Percentiles rank a stretch among this genome's conserved stretches.
phyloP scores from a whole-genome alignment of 23 red algal genomes.

The Chondrus crispus region DNA sequence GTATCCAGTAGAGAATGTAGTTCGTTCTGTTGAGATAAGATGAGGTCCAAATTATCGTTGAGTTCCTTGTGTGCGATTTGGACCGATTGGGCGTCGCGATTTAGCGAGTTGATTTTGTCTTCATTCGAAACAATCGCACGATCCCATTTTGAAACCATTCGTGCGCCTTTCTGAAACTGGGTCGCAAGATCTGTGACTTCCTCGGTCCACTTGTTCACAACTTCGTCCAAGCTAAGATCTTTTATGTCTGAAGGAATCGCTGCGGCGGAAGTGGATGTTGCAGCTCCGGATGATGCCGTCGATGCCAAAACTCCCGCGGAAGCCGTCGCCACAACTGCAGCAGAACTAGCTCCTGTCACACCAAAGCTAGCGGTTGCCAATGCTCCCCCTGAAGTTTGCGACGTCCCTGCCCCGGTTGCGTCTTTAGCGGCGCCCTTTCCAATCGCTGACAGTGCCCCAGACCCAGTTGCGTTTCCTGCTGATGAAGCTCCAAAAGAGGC shows the following conservation, averaged over 20 bases:
- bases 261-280: neutral
- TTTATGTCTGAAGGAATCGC: constrained; percentile 74
- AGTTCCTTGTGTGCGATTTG: constrained; percentile 62
- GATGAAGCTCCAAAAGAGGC: too few species aligned
- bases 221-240: constrained; percentile 73
- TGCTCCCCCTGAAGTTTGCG: neutral
- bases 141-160: constrained; percentile 78
- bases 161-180: constrained; percentile 63
- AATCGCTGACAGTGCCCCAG: too few species aligned
- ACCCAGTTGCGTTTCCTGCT: too few species aligned
- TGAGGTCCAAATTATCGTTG: constrained; percentile 66
- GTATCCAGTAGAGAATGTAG: constrained; percentile 64
- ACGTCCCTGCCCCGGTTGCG: neutral
- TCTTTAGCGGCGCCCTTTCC: too few species aligned
- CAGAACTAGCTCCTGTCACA: neutral
- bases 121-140: constrained; percentile 72
- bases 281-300: neutral
- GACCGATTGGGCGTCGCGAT: constrained; percentile 41
- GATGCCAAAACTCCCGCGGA: neutral
- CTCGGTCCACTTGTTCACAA: constrained; percentile 88
- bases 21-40: constrained; percentile 78
- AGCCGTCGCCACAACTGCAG: neutral
- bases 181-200: constrained; percentile 63
- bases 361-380: neutral
- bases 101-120: constrained; percentile 39